Percentiles rank a stretch among this genome's conserved stretches.
These are phyloP conservation scores for Colletotrichum gloeosporioides DNA, from an alignment of 2,329 filamentous ascomycete species.

Conservation along the genomic window DNA sequence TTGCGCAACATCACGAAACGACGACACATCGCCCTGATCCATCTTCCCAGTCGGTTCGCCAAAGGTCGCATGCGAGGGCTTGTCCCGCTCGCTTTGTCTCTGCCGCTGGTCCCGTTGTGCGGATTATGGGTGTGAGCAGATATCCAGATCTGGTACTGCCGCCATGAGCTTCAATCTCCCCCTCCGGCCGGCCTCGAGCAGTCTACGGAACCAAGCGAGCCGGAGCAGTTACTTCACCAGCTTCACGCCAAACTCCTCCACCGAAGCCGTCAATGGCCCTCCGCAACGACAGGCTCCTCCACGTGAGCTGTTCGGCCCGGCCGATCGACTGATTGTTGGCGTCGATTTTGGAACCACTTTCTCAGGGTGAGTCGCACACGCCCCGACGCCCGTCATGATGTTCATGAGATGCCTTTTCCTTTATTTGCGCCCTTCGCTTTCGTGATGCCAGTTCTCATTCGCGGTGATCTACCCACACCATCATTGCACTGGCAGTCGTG, in stretches of 20 bases:
- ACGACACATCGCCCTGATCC: neutral
- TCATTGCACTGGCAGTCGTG: neutral
- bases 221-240: slow-evolving; percentile 62
- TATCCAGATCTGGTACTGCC: slow-evolving; percentile 18
- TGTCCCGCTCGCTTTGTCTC: slow-evolving; percentile 11
- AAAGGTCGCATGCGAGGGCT: slow-evolving; percentile 2
- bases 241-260: slow-evolving; percentile 60
- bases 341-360: slow-evolving; percentile 89
- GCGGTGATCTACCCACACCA: neutral
- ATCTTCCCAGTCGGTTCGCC: neutral
- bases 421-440: neutral
- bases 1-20: neutral
- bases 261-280: slow-evolving; percentile 68
- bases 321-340: slow-evolving; percentile 75
- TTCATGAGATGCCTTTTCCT: neutral
- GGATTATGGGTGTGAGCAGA: slow-evolving; percentile 18
- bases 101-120: neutral
- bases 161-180: slow-evolving; percentile 59
- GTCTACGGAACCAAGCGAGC: slow-evolving; percentile 59
- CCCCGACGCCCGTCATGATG: neutral
- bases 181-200: slow-evolving; percentile 50
- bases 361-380: slow-evolving; percentile 63
- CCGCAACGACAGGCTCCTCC: slow-evolving; percentile 57
- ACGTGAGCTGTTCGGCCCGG: slow-evolving; percentile 55
- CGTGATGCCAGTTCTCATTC: neutral